phyloP scores from a whole-genome alignment of 768 basidiomycete species.

The Tylopilus sp. region DNA sequence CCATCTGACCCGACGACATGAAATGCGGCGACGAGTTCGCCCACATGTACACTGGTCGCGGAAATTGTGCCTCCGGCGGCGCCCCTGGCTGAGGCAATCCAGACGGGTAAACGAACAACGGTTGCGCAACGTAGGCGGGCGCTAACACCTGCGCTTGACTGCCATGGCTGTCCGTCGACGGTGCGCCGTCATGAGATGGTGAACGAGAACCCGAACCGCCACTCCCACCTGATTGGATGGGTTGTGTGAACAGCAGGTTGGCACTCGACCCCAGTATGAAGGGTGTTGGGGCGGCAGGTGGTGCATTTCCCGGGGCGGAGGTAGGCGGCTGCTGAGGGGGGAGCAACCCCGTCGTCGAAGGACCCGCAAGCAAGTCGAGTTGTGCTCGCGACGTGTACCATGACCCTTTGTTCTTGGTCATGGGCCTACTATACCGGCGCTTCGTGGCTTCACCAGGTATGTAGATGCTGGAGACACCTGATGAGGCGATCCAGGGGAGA shows the following conservation, averaged over 20 bases:
- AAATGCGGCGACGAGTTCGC: slow-evolving; percentile 25
- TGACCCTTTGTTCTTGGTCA: slow-evolving; percentile 23
- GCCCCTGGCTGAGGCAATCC: slow-evolving; percentile 30
- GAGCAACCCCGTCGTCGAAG: slow-evolving; percentile 30
- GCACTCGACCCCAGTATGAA: slow-evolving; percentile 31
- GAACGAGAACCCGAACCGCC: slow-evolving; percentile 24
- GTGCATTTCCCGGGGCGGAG: slow-evolving; percentile 2
- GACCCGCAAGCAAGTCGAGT: slow-evolving; percentile 31
- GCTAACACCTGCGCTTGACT: slow-evolving; percentile 24
- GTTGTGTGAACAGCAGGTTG: slow-evolving; percentile 29
- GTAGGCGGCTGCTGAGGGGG: slow-evolving; percentile 13
- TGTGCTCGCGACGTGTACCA: slow-evolving; percentile 30
- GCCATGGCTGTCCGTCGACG: slow-evolving; percentile 32
- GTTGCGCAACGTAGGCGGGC: slow-evolving; percentile 30
- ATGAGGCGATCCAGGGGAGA: slow-evolving; percentile 47
- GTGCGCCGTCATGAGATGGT: slow-evolving; percentile 29
- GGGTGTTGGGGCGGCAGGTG: slow-evolving; percentile 19
- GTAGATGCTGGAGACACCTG: slow-evolving; percentile 47
- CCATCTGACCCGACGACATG: slow-evolving; percentile 16
- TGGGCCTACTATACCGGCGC: slow-evolving; percentile 28
- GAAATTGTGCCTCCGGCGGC: slow-evolving; percentile 19
- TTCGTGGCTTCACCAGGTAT: slow-evolving; percentile 36
- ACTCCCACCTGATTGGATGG: slow-evolving; percentile 2
- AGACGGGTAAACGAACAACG: slow-evolving; percentile 29
- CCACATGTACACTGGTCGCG: slow-evolving; percentile 30